Percentiles rank a stretch among this genome's conserved stretches.
These are phyloP conservation scores for Penicillium longicatenatum DNA, from an alignment of 495 filamentous ascomycete genomes.

Conservation along the genomic window DNA sequence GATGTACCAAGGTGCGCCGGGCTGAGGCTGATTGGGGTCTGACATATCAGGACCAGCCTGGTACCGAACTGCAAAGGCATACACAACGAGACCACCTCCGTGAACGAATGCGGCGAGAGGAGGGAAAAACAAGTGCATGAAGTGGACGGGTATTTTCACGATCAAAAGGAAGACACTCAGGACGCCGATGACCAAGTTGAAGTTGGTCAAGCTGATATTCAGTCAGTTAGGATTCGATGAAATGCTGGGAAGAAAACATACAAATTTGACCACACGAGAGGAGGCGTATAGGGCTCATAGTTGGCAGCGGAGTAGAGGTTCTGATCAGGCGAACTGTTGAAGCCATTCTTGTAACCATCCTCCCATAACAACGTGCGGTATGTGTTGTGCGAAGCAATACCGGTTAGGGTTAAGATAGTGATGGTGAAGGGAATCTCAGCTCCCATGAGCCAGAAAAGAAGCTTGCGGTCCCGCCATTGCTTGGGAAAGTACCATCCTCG, in stretches of 20 bases:
- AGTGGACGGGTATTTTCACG: constrained; percentile 61
- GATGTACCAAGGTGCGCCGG: constrained; percentile 80
- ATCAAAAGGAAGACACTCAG: constrained; percentile 60
- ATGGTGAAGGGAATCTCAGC: constrained; percentile 71
- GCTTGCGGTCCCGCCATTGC: constrained; percentile 65
- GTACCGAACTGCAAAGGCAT: constrained; percentile 63
- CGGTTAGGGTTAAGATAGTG: constrained; percentile 73
- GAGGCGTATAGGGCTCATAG: constrained; percentile 62
- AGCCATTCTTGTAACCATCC: constrained; percentile 74
- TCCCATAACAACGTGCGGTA: constrained; percentile 82
- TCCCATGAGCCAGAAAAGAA: constrained; percentile 66
- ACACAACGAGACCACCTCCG: constrained; percentile 60
- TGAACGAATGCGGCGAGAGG: constrained; percentile 64
- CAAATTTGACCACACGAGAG: constrained; percentile 82
- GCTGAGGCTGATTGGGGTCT: constrained; percentile 68
- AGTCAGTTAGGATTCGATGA: constrained; percentile 9
- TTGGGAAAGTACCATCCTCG: constrained; percentile 42
- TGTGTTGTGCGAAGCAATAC: constrained; percentile 75
- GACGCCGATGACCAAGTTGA: constrained; percentile 80
- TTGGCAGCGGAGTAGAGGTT: constrained; percentile 78
- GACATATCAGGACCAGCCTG: constrained; percentile 81
- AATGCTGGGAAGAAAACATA: constrained; percentile 45
- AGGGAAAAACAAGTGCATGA: constrained; percentile 73
- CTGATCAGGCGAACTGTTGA: constrained; percentile 78
- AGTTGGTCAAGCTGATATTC: constrained; percentile 68